Conservation (phyloP, 2,329 filamentous ascomycete species). For the Pseudogymnoascus pannorum region DNA sequence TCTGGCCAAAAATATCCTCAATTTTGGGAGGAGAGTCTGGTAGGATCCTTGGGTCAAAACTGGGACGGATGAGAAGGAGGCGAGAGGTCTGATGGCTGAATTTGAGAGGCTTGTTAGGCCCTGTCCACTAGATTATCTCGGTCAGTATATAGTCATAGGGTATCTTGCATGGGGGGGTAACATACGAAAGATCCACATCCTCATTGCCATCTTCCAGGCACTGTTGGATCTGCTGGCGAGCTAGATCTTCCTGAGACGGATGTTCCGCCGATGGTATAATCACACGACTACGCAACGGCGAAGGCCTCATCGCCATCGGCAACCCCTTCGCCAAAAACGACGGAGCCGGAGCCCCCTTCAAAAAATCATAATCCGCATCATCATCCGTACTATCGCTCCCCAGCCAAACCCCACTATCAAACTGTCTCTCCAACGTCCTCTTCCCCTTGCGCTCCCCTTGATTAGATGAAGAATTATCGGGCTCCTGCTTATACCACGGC, state of each 20-base stretch:
- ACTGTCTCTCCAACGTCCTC: conserved; percentile 49
- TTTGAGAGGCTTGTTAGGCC: conserved; percentile 46
- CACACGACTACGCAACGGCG: not conserved
- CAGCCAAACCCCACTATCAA: conserved; percentile 65
- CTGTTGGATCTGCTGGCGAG: conserved; percentile 39
- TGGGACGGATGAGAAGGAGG: conserved; percentile 39
- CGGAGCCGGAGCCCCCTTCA: conserved; percentile 12
- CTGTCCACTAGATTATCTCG: conserved; percentile 4
- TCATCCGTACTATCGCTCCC: conserved; percentile 49
- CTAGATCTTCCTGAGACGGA: conserved; percentile 35
- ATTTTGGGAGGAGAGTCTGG: conserved; percentile 47
- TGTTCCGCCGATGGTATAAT: not conserved
- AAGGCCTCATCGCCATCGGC: not conserved
- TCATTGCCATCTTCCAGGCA: conserved; percentile 54
- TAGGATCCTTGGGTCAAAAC: conserved; percentile 33
- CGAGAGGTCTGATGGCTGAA: conserved; percentile 48
- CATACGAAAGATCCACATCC: conserved; percentile 54
- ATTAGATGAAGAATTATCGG: conserved; percentile 22
- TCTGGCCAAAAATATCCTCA: conserved; percentile 54
- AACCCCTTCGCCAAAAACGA: not conserved
- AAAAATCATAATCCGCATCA: conserved; percentile 33
- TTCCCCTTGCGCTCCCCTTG: conserved; percentile 30
- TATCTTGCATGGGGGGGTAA: conserved; percentile 13
- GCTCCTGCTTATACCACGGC: conserved; percentile 59
- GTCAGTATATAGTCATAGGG: not conserved